Evolutionary conservation across 192 early-diverging fungal species (phyloP).

Genomic region (Backusella morwellensis): DNA sequence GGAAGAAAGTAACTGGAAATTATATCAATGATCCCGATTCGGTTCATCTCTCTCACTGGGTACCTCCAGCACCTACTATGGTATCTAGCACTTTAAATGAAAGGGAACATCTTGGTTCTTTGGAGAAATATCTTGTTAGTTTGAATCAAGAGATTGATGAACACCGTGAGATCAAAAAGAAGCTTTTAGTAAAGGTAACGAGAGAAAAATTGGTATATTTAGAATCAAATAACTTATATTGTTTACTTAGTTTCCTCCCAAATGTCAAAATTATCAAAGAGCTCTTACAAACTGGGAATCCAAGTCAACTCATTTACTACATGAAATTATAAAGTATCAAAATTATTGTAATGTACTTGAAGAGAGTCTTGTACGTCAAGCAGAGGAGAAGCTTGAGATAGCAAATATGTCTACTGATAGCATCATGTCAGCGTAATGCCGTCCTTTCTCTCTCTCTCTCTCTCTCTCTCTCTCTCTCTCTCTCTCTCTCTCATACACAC

Average conservation of each 20-base stretch:
- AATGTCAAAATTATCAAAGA: conserved; percentile 57
- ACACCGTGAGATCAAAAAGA: conserved; percentile 61
- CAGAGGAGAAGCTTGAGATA: background rate
- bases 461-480: background rate
- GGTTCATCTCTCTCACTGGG: conserved; percentile 47
- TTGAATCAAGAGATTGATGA: conserved; percentile 67
- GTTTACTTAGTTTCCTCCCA: conserved; percentile 53
- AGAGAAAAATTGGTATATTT: background rate
- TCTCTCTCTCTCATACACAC: background rate
- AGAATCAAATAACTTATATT: background rate
- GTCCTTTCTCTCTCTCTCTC: background rate
- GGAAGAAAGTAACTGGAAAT: conserved; percentile 22
- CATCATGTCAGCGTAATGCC: background rate
- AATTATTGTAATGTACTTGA: conserved; percentile 76
- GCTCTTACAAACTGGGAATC: conserved; percentile 81
- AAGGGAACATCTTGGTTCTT: conserved; percentile 53
- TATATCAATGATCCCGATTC: conserved; percentile 13
- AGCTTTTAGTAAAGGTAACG: conserved; percentile 39
- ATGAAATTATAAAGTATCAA: conserved; percentile 84
- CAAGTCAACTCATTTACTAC: conserved; percentile 71
- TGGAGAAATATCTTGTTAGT: conserved; percentile 63
- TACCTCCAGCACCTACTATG: conserved; percentile 46
- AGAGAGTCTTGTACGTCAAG: conserved; percentile 27
- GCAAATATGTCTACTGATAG: background rate
- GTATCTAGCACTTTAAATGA: conserved; percentile 39